Evolutionary conservation across 1,139 yeast species (phyloP), one percentile per base, ranked within the genome.

Genomic region (Arxiozyma slooffiae): DNA sequence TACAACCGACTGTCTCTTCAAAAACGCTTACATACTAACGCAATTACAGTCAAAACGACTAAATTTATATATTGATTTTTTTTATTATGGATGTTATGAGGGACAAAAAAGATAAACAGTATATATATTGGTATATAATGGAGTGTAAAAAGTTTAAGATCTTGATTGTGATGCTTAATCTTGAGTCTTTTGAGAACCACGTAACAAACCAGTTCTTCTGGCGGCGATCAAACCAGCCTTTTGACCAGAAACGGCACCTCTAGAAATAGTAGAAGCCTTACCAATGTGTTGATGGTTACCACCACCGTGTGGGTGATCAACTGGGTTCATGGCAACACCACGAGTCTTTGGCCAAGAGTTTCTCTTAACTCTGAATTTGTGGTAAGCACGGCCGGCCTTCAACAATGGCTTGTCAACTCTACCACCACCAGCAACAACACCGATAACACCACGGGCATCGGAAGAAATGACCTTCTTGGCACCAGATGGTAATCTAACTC

Each of bases 201-300:
- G 92, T 78, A 94, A 85, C 78, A 94, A 87, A 92, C 99, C 97
- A 71, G 98, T 94, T 86, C 98, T 89, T 88, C 99, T 90, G 76
- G 99, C 98, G 72, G 99, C 98, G 75, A 94, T 94, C 75, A 92
- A 90, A 92, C 98, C 98, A 76, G 95, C 96, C 95, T 92, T 92
- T 82, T 92, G 98, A 89, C 98, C 98, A 71, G 98, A 80, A 75
- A 92, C 98, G 70, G 98, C 97, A 77, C 96, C 96, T 86, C 98
- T 89, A 68, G 96, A 85, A 72, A 92, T 92, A 73, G 98, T 92
- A 71, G 98, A 92, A 74, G 98, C 98, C 85, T 92, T 92, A 90
- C 98, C 97, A 83, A 92, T 92, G 78, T 92, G 98, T 83, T 92
- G 98, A 80, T 92, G 98, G 97, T 92, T 92, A 92, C 98, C 98